phyloP scores from a whole-genome alignment of 352 stramenopile genomes.

The Phytopythium vexans region DNA sequence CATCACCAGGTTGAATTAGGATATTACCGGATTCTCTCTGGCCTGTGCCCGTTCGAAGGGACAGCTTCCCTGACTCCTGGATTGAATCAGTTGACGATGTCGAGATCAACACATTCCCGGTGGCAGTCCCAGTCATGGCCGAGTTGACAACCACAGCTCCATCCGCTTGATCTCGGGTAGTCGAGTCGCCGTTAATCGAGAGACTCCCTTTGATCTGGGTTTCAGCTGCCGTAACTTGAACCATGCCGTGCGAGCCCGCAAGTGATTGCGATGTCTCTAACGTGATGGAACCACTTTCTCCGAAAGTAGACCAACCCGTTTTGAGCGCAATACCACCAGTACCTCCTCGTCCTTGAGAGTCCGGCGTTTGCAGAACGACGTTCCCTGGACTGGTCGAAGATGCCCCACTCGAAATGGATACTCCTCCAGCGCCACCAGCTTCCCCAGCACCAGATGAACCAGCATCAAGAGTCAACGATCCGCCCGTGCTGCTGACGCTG shows the following conservation, averaged over 20 bases:
- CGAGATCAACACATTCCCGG: slow-evolving; percentile 22
- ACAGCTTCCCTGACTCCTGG: not conserved
- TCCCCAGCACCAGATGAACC: slow-evolving; percentile 24
- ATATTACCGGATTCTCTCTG: not conserved
- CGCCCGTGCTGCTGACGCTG: slow-evolving; percentile 26
- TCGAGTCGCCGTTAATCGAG: slow-evolving; percentile 17
- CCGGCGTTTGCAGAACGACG: slow-evolving; percentile 18
- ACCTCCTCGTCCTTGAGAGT: slow-evolving; percentile 20
- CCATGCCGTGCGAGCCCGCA: slow-evolving; percentile 12
- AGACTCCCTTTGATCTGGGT: too few species aligned
- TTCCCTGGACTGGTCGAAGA: slow-evolving; percentile 17
- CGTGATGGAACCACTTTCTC: slow-evolving; percentile 27
- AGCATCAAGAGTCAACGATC: slow-evolving; percentile 30
- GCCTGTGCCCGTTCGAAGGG: not conserved
- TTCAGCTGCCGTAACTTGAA: slow-evolving; percentile 12
- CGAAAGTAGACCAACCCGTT: slow-evolving; percentile 21
- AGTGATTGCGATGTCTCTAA: slow-evolving; percentile 19
- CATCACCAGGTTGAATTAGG: slow-evolving; percentile 2
- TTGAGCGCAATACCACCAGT: slow-evolving; percentile 26
- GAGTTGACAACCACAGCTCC: slow-evolving; percentile 19
- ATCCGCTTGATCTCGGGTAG: slow-evolving; percentile 3
- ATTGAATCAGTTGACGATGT: slow-evolving; percentile 6
- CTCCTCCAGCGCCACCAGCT: slow-evolving; percentile 24
- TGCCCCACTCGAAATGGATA: slow-evolving; percentile 26
- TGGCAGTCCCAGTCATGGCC: slow-evolving; percentile 9